phyloP scores from a whole-genome alignment of 345 rosid species.

The Physaria fendleri region DNA sequence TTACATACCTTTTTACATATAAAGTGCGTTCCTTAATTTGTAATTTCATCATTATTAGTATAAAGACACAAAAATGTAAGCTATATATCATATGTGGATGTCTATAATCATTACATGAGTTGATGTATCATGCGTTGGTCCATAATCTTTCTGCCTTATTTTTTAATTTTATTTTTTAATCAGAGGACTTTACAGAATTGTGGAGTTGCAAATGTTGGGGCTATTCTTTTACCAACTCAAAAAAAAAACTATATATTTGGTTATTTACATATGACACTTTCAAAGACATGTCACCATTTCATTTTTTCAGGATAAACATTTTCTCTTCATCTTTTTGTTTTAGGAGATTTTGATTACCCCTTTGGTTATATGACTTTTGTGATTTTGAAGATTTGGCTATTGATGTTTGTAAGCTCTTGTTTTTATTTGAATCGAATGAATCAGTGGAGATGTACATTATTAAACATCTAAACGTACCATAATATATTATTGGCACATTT shows the following conservation, averaged over 20 bases:
- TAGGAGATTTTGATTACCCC: constrained; percentile 24
- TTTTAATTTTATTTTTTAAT: too few species aligned
- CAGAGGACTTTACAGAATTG: constrained; percentile 25
- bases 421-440: too few species aligned
- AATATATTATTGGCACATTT: too few species aligned
- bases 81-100: constrained; percentile 3
- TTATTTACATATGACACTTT: constrained; percentile 17
- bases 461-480: too few species aligned
- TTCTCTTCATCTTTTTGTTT: constrained; percentile 17
- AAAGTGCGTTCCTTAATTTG: neutral
- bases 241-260: neutral
- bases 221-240: constrained; percentile 17
- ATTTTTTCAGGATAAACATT: constrained; percentile 18
- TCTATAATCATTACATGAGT: constrained; percentile 11
- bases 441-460: too few species aligned
- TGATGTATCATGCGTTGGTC: constrained; percentile 6
- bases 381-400: constrained; percentile 25
- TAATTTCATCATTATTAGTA: neutral
- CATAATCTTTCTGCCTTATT: constrained; percentile 18
- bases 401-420: too few species aligned
- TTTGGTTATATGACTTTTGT: constrained; percentile 23
- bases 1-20: neutral
- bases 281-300: constrained; percentile 21
- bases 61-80: neutral
- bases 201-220: constrained; percentile 22